Evolutionary conservation across 208 protist genomes (phyloP), one percentile per base, ranked within the genome.

Genomic region (Angomonas deanei): DNA sequence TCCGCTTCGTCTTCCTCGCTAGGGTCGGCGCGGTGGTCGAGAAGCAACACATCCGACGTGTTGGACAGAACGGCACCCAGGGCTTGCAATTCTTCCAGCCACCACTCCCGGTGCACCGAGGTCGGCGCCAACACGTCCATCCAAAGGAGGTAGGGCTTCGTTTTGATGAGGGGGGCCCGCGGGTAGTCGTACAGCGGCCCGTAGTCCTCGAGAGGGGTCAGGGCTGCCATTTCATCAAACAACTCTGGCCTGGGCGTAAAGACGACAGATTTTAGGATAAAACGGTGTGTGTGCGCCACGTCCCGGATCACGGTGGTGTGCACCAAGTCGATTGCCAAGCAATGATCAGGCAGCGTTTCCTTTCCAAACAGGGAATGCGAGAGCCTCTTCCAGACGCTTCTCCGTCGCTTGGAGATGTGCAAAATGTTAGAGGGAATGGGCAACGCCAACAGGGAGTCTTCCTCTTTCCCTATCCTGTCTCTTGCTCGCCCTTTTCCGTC

Each of bases 111-210:
- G 19, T 38, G 60, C 6, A 23, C 23, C 15, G 46, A 48, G 2
- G 60, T 61, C 15, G 58, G 31, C 3, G 60, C 53, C 28, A 67
- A 19, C 0, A 60, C 59, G n/a, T 72, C 67, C 28, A 66, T 61
- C 19, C 42, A 11, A 15, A 64, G 19, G 5, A 60, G 34, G 28
- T 62, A 58, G 0, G 64, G 54, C 15, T 59, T 59, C 3, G 32
- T 30, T 5, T 30, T 26, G 17, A 33, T 21, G 3, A 59, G 53
- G 3, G 53, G 8, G 2, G 31, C 3, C 8, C 64, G 50, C 2
- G 19, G 28, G 11, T 47, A 11, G 3, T 59, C 19, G 24, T 39
- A 27, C 1, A 50, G 3, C n/a, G 33, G 6, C 2, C 54, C 34
- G 42, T 49, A 50, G 42, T 69, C 39, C 13, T 47, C 38, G n/a